phyloP scores from a whole-genome alignment of 2,329 filamentous ascomycete species.

The Septoria linicola region DNA sequence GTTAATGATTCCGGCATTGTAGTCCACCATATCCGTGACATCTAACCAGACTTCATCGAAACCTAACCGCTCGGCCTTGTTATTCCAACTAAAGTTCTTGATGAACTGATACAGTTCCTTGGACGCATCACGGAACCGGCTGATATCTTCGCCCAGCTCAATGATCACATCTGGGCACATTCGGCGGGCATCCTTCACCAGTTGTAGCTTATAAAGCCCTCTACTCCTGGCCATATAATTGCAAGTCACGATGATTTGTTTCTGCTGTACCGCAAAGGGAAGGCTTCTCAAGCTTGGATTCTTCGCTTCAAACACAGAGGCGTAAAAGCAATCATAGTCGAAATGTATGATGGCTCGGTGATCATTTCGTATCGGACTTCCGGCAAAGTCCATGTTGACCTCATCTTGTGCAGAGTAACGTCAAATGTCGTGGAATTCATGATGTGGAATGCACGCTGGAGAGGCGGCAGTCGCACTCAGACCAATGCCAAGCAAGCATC shows the following conservation, averaged over 20 bases:
- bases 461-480: too few relatives aligned
- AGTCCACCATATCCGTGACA: conserved; percentile 80
- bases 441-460: too few relatives aligned
- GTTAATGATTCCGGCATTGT: conserved; percentile 74
- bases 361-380: conserved; percentile 51
- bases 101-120: conserved; percentile 77
- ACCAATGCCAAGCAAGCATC: too few relatives aligned
- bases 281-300: conserved; percentile 69
- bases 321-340: conserved; percentile 93
- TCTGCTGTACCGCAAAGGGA: conserved; percentile 84
- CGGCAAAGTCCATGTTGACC: conserved; percentile 27
- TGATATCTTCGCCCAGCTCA: conserved; percentile 81
- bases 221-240: conserved; percentile 84
- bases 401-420: conserved; percentile 15
- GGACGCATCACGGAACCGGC: conserved; percentile 79
- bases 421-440: background rate
- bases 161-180: conserved; percentile 82
- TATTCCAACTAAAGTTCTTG: conserved; percentile 72
- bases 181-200: conserved; percentile 75
- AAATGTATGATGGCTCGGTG: conserved; percentile 77
- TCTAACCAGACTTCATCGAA: conserved; percentile 86
- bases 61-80: conserved; percentile 75
- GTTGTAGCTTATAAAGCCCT: conserved; percentile 75
- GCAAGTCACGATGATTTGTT: conserved; percentile 84
- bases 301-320: conserved; percentile 81